These are phyloP conservation scores for Megacollybia marginata DNA, from an alignment of 768 basidiomycete species.

Conservation along the genomic window DNA sequence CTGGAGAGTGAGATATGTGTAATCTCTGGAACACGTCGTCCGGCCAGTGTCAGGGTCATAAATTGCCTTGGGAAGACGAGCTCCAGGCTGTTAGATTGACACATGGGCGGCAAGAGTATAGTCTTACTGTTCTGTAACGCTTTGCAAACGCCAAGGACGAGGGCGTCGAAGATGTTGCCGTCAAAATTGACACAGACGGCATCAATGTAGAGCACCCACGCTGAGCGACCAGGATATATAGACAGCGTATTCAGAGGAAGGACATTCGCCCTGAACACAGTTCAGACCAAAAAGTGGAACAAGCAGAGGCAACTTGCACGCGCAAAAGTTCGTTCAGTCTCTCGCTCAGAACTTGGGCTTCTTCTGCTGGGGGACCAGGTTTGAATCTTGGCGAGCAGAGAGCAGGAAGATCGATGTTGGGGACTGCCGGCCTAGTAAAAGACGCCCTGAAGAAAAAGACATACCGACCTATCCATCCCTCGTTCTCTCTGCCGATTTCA, in stretches of 20 bases:
- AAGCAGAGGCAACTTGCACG: conserved; percentile 39
- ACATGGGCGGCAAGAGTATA: background rate
- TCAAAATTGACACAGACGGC: conserved; percentile 96
- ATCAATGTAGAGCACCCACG: conserved; percentile 94
- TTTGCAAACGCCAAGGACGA: conserved; percentile 79
- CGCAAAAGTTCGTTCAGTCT: conserved; percentile 72
- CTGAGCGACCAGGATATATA: conserved; percentile 75
- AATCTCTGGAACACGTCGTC: conserved; percentile 60
- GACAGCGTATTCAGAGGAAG: conserved; percentile 64
- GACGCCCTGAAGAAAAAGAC: background rate
- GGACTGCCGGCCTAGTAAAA: conserved; percentile 43
- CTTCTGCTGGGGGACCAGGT: conserved; percentile 90
- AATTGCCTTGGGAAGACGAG: conserved; percentile 60
- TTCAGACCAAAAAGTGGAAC: background rate
- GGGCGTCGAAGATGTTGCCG: conserved; percentile 91
- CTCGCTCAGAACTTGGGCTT: conserved; percentile 87
- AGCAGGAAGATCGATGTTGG: conserved; percentile 90
- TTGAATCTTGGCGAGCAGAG: conserved; percentile 92
- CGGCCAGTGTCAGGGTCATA: conserved; percentile 61
- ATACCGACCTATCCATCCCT: conserved; percentile 76
- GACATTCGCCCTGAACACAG: conserved; percentile 46
- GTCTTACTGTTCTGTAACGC: conserved; percentile 78
- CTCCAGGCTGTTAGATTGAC: conserved; percentile 26
- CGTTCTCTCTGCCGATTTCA: conserved; percentile 61
- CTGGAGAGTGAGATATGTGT: conserved; percentile 35